phyloP scores from a whole-genome alignment of 305 asterid genomes.

The Striga hermonthica region DNA sequence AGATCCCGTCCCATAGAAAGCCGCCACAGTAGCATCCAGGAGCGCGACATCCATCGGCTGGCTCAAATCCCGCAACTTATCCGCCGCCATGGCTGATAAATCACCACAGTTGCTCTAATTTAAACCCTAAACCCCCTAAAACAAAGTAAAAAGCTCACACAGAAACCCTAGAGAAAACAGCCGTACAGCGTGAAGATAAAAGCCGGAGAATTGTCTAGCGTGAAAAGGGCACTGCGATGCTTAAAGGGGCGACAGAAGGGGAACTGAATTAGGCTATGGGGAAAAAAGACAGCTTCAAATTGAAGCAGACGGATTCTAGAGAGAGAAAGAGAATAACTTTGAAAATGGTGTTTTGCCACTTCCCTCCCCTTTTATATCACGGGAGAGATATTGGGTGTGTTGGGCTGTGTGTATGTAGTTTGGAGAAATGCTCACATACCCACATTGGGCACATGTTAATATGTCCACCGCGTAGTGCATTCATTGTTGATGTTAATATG shows the following conservation, averaged over 20 bases:
- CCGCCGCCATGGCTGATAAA: slow-evolving; percentile 69
- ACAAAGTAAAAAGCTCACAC: not conserved
- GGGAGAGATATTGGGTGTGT: not conserved
- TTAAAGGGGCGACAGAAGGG: slow-evolving; percentile 8
- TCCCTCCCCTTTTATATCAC: slow-evolving; percentile 48
- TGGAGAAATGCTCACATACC: too few relatives aligned
- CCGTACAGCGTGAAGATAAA: slow-evolving; percentile 3
- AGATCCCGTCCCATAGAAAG: slow-evolving; percentile 96
- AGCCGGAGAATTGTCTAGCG: not conserved
- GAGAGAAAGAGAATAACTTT: slow-evolving; percentile 34
- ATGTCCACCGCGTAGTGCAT: too few relatives aligned
- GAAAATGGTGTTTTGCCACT: slow-evolving; percentile 32
- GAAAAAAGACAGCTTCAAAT: slow-evolving; percentile 65
- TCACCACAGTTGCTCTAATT: slow-evolving; percentile 27
- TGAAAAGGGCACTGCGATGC: not conserved
- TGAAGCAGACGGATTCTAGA: slow-evolving; percentile 54
- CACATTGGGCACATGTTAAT: too few relatives aligned
- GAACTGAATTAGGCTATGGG: slow-evolving; percentile 27
- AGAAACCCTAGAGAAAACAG: slow-evolving; percentile 44
- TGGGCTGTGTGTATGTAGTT: slow-evolving; percentile 29
- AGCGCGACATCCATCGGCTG: slow-evolving; percentile 81
- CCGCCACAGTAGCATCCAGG: slow-evolving; percentile 93
- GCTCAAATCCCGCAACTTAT: slow-evolving; percentile 77
- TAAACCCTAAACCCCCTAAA: slow-evolving; percentile 48
- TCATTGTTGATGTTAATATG: too few relatives aligned